Conservation (phyloP, 192 early-diverging fungal genomes). For the Coemansia sp. region DNA sequence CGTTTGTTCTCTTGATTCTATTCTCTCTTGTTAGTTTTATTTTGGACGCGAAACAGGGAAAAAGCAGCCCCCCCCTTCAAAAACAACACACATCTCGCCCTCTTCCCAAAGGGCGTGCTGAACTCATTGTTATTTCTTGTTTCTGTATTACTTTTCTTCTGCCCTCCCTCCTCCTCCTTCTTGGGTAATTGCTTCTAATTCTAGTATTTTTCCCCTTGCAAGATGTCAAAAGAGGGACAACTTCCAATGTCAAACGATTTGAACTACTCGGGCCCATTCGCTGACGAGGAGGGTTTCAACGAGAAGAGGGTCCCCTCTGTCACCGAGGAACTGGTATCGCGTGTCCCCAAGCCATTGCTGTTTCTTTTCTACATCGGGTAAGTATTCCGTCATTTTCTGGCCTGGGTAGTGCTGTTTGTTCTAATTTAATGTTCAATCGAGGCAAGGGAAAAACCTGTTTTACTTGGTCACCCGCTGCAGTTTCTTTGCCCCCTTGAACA, state of each 20-base stretch:
- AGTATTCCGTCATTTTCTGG: background rate
- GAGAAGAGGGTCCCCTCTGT: conserved; percentile 31
- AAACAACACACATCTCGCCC: too few species aligned
- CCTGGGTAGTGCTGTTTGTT: background rate
- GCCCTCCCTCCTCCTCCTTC: background rate
- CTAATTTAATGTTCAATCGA: background rate
- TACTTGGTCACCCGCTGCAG: too few species aligned
- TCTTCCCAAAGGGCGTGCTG: background rate
- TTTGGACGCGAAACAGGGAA: background rate
- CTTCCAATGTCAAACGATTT: conserved; percentile 4
- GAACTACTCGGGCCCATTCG: background rate
- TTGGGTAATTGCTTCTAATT: conserved; percentile 8
- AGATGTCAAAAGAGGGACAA: background rate
- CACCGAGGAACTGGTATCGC: conserved; percentile 28
- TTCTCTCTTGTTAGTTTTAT: background rate
- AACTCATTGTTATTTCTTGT: conserved; percentile 14
- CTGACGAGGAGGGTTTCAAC: background rate
- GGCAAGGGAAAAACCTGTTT: too few species aligned
- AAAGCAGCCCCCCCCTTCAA: too few species aligned
- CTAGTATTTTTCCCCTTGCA: background rate
- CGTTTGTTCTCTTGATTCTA: background rate
- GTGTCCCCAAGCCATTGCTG: conserved; percentile 35
- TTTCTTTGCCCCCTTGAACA: too few species aligned
- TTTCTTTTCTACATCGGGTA: conserved; percentile 48
- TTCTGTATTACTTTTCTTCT: conserved; percentile 7